These are phyloP conservation scores for Solanum hybrid DNA, from an alignment of 305 asterid species.

Conservation along the genomic window DNA sequence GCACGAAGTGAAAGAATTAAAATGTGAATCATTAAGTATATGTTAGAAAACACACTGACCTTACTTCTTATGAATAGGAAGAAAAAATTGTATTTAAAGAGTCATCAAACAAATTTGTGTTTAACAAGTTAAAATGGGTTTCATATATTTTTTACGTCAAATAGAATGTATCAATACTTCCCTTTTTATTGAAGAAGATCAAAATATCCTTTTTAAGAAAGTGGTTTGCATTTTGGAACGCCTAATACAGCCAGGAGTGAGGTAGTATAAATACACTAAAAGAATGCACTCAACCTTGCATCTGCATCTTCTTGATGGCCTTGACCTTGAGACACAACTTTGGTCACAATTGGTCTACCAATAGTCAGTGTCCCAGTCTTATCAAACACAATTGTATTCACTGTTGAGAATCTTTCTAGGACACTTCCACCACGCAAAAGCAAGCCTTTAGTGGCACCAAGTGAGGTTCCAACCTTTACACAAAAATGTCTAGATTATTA, in stretches of 20 bases:
- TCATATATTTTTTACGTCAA: neutral
- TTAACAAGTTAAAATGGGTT: neutral
- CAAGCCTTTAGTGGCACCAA: conserved; percentile 93
- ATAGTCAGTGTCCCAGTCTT: conserved; percentile 93
- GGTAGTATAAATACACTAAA: neutral
- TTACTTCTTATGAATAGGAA: neutral
- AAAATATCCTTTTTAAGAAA: neutral
- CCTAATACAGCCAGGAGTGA: neutral
- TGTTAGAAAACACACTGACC: neutral
- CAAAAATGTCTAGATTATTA: conserved; percentile 9
- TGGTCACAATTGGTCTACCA: conserved; percentile 87
- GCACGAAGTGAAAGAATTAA: neutral
- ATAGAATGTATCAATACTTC: neutral
- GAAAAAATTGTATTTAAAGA: neutral
- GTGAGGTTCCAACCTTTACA: conserved; percentile 95
- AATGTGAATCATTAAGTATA: neutral
- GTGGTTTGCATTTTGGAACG: neutral
- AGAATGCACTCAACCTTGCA: conserved; percentile 44
- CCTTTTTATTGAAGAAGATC: neutral
- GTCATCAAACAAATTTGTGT: neutral
- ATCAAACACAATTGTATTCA: conserved; percentile 80
- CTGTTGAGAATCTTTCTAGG: conserved; percentile 76
- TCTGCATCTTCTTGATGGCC: conserved; percentile 21
- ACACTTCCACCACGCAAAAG: conserved; percentile 97
- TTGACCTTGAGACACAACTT: conserved; percentile 40